A percentile compares a stretch with the other conserved stretches of the same genome.
Conservation (phyloP, 352 stramenopile genomes). For the Stramenopiles sp. region DNA sequence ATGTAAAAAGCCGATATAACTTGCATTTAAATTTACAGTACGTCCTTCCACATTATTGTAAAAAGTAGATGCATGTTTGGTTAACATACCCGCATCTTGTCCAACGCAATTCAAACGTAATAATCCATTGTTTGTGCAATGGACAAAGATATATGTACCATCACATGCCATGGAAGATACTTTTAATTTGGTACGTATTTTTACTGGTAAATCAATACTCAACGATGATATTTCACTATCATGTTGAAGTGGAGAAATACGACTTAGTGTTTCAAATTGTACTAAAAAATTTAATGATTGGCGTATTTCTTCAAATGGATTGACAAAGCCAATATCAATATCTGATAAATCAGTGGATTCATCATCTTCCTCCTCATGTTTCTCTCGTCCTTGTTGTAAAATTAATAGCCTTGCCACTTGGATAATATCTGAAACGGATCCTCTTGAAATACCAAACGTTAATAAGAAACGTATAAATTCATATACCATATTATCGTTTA, state of each 20-base stretch:
- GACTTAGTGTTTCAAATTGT: not conserved
- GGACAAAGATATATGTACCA: not conserved
- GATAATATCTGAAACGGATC: not conserved
- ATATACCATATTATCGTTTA: not conserved
- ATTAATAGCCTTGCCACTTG: not conserved
- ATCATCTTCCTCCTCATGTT: no score
- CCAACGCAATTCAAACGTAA: not conserved
- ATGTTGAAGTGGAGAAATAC: not conserved
- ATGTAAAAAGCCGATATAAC: not conserved
- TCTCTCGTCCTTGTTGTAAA: not conserved
- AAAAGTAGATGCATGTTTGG: not conserved
- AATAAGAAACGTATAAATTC: not conserved
- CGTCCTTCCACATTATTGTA: not conserved
- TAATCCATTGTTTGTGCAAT: not conserved
- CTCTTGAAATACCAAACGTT: not conserved
- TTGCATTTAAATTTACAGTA: not conserved
- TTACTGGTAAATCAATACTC: not conserved
- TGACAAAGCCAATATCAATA: no score
- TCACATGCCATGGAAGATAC: slow-evolving; percentile 1
- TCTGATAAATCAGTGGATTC: no score
- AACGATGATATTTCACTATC: not conserved
- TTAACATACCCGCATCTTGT: not conserved
- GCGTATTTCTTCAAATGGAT: not conserved
- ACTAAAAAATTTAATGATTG: not conserved
- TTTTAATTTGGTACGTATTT: not conserved